Percentiles rank a stretch among this genome's conserved stretches.
Conservation (phyloP, 306 rosid species). For the Delonix regia region DNA sequence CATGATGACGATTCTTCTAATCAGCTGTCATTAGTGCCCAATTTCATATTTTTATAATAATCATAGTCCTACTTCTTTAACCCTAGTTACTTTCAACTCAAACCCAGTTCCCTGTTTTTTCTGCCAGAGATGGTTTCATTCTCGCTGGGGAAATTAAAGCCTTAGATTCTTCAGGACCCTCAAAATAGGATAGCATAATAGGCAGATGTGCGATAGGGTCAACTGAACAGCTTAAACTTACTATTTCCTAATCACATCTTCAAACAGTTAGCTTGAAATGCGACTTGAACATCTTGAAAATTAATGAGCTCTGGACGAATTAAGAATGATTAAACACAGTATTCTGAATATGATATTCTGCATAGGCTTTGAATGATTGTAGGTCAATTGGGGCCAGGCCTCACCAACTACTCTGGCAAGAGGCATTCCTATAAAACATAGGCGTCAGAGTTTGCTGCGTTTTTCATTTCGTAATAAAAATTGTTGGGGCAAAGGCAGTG, state of each 20-base stretch:
- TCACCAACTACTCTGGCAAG: conserved; percentile 34
- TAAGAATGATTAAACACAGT: conserved; percentile 28
- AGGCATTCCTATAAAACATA: conserved; percentile 3
- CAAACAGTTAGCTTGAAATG: conserved; percentile 34
- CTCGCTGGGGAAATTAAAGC: neutral
- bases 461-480: neutral
- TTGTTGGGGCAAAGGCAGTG: neutral
- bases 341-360: conserved; percentile 22
- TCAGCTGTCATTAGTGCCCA: conserved; percentile 42
- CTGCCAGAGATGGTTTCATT: conserved; percentile 27
- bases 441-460: neutral
- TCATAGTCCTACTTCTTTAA: conserved; percentile 9
- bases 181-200: neutral
- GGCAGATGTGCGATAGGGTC: neutral
- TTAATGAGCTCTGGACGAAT: conserved; percentile 32
- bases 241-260: conserved; percentile 6
- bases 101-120: neutral
- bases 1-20: conserved; percentile 44
- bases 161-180: neutral
- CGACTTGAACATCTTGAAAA: conserved; percentile 29
- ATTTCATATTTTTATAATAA: neutral
- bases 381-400: conserved; percentile 36
- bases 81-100: conserved; percentile 26
- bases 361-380: conserved; percentile 41
- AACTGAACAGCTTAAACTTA: conserved; percentile 9